phyloP scores from a whole-genome alignment of 169 alveolate species.

The Plasmodium gonderi region DNA sequence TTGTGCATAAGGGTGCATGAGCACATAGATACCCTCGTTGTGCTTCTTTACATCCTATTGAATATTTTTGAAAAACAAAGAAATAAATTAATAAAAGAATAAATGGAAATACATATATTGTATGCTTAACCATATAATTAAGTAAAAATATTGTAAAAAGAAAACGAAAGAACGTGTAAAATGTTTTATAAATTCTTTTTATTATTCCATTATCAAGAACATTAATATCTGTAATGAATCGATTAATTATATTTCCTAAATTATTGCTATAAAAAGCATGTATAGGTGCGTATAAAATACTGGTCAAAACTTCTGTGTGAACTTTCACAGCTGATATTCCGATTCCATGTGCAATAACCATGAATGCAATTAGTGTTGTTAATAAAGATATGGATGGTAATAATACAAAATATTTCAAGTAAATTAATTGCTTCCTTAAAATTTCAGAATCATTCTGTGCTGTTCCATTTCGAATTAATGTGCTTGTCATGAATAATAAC shows the following conservation, averaged over 20 bases:
- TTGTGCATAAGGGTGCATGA: slow-evolving; percentile 78
- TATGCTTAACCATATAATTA: slow-evolving; percentile 38
- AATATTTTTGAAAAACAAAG: slow-evolving; percentile 54
- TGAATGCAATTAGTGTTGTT: slow-evolving; percentile 12
- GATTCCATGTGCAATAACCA: slow-evolving; percentile 69
- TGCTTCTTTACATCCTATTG: slow-evolving; percentile 79
- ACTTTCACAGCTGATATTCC: slow-evolving; percentile 72
- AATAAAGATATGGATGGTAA: slow-evolving; percentile 50
- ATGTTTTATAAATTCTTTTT: slow-evolving; percentile 75
- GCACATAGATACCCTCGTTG: slow-evolving; percentile 78
- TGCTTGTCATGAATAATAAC: slow-evolving; percentile 24
- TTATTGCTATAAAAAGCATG: slow-evolving; percentile 79
- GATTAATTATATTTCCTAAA: slow-evolving; percentile 77
- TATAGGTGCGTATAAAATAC: slow-evolving; percentile 77
- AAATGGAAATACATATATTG: slow-evolving; percentile 27
- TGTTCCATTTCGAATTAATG: not conserved
- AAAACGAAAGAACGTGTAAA: slow-evolving; percentile 65
- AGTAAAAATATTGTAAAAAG: slow-evolving; percentile 61
- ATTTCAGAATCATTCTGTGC: not conserved
- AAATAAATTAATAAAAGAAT: slow-evolving; percentile 37
- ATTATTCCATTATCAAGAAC: slow-evolving; percentile 78
- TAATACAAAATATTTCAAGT: slow-evolving; percentile 23
- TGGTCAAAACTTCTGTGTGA: slow-evolving; percentile 74
- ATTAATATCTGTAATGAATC: slow-evolving; percentile 78
- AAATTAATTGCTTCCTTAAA: not conserved